Evolutionary conservation across 2,329 filamentous ascomycete species (phyloP).

Genomic region (Bipolaris bicolor): DNA sequence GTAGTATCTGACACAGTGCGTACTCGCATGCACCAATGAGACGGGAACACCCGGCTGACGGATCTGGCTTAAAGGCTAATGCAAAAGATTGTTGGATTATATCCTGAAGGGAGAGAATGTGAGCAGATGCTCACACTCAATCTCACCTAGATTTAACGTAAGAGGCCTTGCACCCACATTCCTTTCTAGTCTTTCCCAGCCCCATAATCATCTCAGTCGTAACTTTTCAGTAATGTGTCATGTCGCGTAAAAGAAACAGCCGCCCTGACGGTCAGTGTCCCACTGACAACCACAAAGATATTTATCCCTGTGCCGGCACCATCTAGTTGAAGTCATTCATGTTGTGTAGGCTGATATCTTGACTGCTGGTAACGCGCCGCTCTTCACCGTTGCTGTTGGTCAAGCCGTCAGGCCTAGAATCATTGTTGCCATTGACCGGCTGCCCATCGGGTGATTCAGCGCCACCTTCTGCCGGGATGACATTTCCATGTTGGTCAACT

Average conservation of each 20-base stretch:
- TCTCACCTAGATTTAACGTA: constrained; percentile 5
- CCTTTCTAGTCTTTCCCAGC: constrained; percentile 1
- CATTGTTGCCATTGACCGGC: constrained; percentile 28
- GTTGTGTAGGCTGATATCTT: constrained; percentile 69
- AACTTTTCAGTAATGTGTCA: constrained; percentile 9
- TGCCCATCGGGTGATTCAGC: constrained; percentile 33
- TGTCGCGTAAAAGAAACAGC: constrained; percentile 1
- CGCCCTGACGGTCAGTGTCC: neutral
- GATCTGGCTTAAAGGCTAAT: constrained; percentile 8
- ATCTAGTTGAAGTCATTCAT: constrained; percentile 48
- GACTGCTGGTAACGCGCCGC: constrained; percentile 50
- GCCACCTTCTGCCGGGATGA: constrained; percentile 57
- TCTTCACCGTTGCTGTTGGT: constrained; percentile 30
- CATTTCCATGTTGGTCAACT: constrained; percentile 62
- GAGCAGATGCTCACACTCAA: constrained; percentile 10
- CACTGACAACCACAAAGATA: neutral
- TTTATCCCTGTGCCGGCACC: neutral
- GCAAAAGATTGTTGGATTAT: constrained; percentile 13
- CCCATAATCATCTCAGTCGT: constrained; percentile 7
- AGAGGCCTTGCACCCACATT: neutral
- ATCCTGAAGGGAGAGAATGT: constrained; percentile 8
- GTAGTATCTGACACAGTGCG: neutral
- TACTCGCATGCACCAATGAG: constrained; percentile 6
- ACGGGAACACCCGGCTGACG: constrained; percentile 10
- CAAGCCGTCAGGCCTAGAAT: constrained; percentile 23